Conservation (phyloP, 345 rosid species). For the Melastoma malabathricum region DNA sequence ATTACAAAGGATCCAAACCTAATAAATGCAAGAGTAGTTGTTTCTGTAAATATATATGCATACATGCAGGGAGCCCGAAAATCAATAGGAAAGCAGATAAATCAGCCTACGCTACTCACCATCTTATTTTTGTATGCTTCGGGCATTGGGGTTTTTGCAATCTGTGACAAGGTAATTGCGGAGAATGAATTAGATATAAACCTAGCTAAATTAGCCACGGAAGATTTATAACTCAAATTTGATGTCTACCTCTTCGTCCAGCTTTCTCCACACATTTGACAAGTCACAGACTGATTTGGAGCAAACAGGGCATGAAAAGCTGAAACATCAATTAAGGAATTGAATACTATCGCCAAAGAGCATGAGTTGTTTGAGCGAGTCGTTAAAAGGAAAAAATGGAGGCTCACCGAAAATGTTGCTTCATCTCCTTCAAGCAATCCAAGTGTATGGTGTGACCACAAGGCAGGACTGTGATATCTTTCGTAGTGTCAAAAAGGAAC, state of each 20-base stretch:
- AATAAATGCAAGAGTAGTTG: background rate
- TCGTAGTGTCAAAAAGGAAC: constrained; percentile 51
- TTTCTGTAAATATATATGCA: background rate
- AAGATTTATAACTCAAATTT: background rate
- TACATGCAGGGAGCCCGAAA: no score
- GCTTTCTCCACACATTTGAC: constrained; percentile 62
- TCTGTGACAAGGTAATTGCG: constrained; percentile 20
- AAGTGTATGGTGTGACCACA: constrained; percentile 62
- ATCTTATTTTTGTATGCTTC: constrained; percentile 46
- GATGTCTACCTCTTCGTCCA: constrained; percentile 63
- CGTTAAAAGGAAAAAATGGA: background rate
- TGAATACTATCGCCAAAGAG: background rate
- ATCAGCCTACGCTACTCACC: constrained; percentile 19
- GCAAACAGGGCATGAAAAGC: constrained; percentile 83
- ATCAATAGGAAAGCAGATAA: no score
- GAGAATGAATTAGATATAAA: no score
- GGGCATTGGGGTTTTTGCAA: constrained; percentile 76
- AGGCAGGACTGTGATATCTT: constrained; percentile 36
- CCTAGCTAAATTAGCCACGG: background rate
- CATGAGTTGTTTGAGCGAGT: background rate
- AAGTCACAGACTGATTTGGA: constrained; percentile 67
- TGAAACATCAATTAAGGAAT: constrained; percentile 13
- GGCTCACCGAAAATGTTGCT: constrained; percentile 32
- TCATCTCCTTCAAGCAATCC: constrained; percentile 43
- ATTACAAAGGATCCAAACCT: constrained; percentile 91